Conservation (phyloP, 306 rosid species). For the Corylus heterophylla region DNA sequence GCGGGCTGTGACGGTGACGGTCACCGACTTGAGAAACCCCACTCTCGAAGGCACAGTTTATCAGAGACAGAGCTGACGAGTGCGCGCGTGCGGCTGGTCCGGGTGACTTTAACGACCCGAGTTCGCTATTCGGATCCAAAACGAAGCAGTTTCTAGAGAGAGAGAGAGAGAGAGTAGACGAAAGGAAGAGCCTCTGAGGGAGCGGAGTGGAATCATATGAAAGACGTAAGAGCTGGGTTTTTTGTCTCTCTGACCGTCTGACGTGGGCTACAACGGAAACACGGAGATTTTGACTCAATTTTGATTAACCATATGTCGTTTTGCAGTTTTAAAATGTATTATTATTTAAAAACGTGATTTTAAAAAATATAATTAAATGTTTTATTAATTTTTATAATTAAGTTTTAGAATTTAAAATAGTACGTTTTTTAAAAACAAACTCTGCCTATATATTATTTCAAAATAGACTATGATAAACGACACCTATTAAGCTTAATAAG, state of each 20-base stretch:
- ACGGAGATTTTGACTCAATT: background rate
- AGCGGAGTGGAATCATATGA: background rate
- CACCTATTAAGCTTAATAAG: too few species aligned
- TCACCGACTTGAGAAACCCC: background rate
- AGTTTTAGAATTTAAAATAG: too few species aligned
- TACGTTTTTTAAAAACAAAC: too few species aligned
- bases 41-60: constrained; percentile 19
- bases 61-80: constrained; percentile 6
- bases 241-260: background rate
- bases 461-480: too few species aligned
- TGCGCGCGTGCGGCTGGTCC: background rate
- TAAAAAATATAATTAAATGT: too few species aligned
- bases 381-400: too few species aligned
- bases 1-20: constrained; percentile 17
- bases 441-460: too few species aligned
- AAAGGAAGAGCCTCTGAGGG: background rate
- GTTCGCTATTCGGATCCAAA: background rate
- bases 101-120: constrained; percentile 11
- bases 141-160: constrained; percentile 29
- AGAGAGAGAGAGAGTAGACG: background rate
- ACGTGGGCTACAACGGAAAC: background rate
- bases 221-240: background rate
- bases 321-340: too few species aligned
- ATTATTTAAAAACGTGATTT: too few species aligned
- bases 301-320: too few species aligned